Evolutionary conservation across 2,329 filamentous ascomycete genomes (phyloP).

Genomic region (Anthostomella pinea): DNA sequence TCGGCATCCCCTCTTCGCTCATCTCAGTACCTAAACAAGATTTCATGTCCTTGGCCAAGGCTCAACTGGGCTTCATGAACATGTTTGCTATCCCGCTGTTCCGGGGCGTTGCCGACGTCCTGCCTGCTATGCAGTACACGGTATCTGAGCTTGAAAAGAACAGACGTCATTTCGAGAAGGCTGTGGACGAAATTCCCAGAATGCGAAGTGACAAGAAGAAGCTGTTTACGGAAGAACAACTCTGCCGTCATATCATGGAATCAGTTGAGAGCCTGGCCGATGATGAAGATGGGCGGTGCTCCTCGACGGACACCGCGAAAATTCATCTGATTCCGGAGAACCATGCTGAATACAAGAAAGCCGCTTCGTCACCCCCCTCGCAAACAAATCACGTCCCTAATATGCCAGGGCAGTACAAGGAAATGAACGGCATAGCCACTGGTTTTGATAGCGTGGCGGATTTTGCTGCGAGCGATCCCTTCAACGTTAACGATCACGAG

Average conservation of each 20-base stretch:
- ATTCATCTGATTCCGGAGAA: constrained; percentile 19
- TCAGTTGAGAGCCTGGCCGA: constrained; percentile 42
- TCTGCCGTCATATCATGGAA: constrained; percentile 35
- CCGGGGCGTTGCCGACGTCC: constrained; percentile 78
- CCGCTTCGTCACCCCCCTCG: constrained; percentile 21
- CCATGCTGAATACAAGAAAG: constrained; percentile 27
- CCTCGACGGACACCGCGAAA: constrained; percentile 17
- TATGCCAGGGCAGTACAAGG: constrained; percentile 37
- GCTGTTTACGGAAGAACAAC: constrained; percentile 38
- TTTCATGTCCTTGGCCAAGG: constrained; percentile 74
- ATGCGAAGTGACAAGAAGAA: constrained; percentile 39
- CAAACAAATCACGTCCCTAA: constrained; percentile 32
- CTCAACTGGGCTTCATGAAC: constrained; percentile 95
- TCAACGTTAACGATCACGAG: constrained; percentile 40
- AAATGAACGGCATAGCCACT: constrained; percentile 42
- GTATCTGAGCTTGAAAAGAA: constrained; percentile 80
- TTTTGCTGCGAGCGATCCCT: constrained; percentile 49
- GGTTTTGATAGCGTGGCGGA: constrained; percentile 47
- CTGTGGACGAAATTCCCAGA: constrained; percentile 61
- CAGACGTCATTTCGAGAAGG: constrained; percentile 68
- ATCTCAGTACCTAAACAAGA: constrained; percentile 84
- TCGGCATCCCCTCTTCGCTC: constrained; percentile 83
- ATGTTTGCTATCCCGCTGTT: constrained; percentile 93
- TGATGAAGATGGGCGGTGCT: constrained; percentile 20
- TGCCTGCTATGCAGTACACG: constrained; percentile 81